phyloP scores from a whole-genome alignment of 2,329 filamentous ascomycete genomes.

The Incumbomyces delicatus region DNA sequence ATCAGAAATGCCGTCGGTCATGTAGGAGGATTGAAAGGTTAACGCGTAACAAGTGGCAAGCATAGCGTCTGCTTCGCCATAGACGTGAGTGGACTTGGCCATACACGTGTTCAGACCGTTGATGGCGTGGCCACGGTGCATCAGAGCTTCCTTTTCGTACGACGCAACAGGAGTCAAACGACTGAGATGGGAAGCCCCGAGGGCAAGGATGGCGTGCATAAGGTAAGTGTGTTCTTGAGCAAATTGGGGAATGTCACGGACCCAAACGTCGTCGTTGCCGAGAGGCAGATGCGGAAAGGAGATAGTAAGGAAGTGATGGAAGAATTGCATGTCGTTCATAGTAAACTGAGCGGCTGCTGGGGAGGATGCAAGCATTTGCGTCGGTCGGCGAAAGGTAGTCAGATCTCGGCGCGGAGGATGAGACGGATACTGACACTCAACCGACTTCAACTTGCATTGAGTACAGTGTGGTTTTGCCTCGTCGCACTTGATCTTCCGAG shows the following conservation, averaged over 20 bases:
- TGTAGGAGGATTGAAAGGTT: slow-evolving; percentile 27
- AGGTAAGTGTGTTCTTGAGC: slow-evolving; percentile 60
- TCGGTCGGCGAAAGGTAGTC: slow-evolving; percentile 11
- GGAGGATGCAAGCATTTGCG: slow-evolving; percentile 8
- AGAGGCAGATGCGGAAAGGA: slow-evolving; percentile 55
- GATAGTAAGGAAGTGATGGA: slow-evolving; percentile 43
- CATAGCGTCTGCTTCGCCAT: slow-evolving; percentile 26
- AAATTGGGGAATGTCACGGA: slow-evolving; percentile 55
- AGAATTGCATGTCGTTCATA: slow-evolving; percentile 41
- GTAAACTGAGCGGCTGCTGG: slow-evolving; percentile 26
- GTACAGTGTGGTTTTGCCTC: slow-evolving; percentile 30
- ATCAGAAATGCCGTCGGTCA: slow-evolving; percentile 26
- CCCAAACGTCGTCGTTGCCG: slow-evolving; percentile 57
- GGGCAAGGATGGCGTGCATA: slow-evolving; percentile 61
- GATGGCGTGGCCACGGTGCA: slow-evolving; percentile 57
- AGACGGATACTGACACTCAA: slow-evolving; percentile 26
- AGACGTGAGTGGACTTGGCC: slow-evolving; percentile 12
- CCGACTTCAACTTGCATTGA: slow-evolving; percentile 28
- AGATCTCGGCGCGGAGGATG: slow-evolving; percentile 4
- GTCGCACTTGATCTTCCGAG: slow-evolving; percentile 38
- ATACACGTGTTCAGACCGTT: slow-evolving; percentile 50
- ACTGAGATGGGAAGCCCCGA: slow-evolving; percentile 52
- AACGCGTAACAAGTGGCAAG: slow-evolving; percentile 27
- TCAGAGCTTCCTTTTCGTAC: slow-evolving; percentile 49
- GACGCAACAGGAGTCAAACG: slow-evolving; percentile 40